Conservation (phyloP, 768 basidiomycete species). For the Calocybe cyanea region DNA sequence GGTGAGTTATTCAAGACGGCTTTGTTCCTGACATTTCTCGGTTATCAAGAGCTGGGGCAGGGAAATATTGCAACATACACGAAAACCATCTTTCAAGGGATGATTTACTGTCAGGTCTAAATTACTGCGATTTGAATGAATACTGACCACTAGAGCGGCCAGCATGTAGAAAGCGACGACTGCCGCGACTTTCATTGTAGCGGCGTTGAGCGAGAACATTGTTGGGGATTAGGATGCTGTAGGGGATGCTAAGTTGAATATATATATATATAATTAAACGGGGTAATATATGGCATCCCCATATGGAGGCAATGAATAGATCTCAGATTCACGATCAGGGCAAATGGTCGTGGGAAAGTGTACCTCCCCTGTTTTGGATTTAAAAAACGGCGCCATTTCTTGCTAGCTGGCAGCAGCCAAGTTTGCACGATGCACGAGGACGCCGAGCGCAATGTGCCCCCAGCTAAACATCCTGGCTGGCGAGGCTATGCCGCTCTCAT, state of each 20-base stretch:
- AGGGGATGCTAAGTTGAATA: constrained; percentile 1
- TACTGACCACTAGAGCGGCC: constrained; percentile 66
- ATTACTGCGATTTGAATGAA: constrained; percentile 2
- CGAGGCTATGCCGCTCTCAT: constrained; percentile 7
- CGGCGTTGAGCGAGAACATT: constrained; percentile 28
- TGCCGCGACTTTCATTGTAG: constrained; percentile 52
- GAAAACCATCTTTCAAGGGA: constrained; percentile 42
- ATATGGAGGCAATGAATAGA: no score
- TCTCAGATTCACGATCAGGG: no score
- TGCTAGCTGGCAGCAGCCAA: no score
- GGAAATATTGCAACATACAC: constrained; percentile 29
- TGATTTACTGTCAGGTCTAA: background rate
- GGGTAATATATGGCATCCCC: no score
- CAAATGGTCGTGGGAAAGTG: no score
- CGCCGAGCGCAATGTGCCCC: constrained; percentile 8
- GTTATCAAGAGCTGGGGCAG: constrained; percentile 1
- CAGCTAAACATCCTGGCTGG: constrained; percentile 7
- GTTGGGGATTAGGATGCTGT: constrained; percentile 3
- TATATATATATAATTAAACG: no score
- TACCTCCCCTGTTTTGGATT: no score
- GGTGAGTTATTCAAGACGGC: constrained; percentile 66
- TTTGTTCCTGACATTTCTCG: constrained; percentile 56
- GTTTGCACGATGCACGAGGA: constrained; percentile 17
- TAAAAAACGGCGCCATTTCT: no score
- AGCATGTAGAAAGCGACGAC: constrained; percentile 80